Conservation (phyloP, 208 protist genomes). For the Strigomonas culicis region DNA sequence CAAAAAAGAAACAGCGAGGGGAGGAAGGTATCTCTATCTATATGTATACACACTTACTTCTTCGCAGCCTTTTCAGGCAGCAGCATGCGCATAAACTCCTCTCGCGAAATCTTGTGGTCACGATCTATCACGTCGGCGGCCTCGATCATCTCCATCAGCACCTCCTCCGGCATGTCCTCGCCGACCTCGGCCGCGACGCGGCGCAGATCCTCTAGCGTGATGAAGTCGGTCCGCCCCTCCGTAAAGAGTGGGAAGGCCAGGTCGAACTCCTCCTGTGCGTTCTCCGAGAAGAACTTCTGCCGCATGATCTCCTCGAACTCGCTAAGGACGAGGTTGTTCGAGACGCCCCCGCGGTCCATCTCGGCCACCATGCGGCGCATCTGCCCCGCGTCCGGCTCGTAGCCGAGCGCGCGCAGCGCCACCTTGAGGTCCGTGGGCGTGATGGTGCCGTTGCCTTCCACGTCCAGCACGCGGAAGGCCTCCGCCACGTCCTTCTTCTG, state of each 20-base stretch:
- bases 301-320: constrained; percentile 93
- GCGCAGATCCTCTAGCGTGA: constrained; percentile 96
- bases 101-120: constrained; percentile 91
- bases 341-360: constrained; percentile 90
- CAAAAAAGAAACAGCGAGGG: not conserved
- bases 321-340: constrained; percentile 84
- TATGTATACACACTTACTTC: constrained; percentile 17
- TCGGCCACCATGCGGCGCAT: constrained; percentile 90
- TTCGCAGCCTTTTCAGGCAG: constrained; percentile 22
- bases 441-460: constrained; percentile 91
- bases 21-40: not conserved
- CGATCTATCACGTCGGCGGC: constrained; percentile 93
- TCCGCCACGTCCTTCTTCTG: constrained; percentile 92
- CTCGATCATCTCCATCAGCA: constrained; percentile 95
- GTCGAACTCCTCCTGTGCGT: constrained; percentile 87
- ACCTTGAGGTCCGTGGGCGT: constrained; percentile 93
- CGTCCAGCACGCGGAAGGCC: constrained; percentile 96
- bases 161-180: constrained; percentile 95
- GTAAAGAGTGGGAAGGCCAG: constrained; percentile 96
- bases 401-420: constrained; percentile 92
- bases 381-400: constrained; percentile 93
- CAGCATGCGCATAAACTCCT: constrained; percentile 96
- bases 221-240: constrained; percentile 91
- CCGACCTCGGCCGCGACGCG: constrained; percentile 92
- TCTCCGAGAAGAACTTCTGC: constrained; percentile 84